Percentiles rank a stretch among this genome's conserved stretches.
Conservation (phyloP, 257 asterid genomes). For the Henckelia pumila region DNA sequence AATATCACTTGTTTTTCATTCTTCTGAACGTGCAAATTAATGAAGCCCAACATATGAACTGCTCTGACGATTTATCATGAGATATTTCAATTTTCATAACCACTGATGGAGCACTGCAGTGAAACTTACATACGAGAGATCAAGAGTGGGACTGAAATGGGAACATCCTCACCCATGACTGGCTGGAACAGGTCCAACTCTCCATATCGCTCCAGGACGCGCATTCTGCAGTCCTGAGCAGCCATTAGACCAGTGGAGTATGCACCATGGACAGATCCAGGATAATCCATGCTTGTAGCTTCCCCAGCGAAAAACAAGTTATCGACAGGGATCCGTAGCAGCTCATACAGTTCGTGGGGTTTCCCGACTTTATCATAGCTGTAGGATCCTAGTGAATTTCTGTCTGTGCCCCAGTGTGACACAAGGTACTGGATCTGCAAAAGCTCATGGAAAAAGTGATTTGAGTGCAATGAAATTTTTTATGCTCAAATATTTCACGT, state of each 20-base stretch:
- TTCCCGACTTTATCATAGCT: conserved; percentile 79
- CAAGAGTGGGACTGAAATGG: conserved; percentile 59
- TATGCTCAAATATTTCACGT: background rate
- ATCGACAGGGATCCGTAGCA: conserved; percentile 77
- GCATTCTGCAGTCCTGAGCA: conserved; percentile 91
- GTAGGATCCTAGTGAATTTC: conserved; percentile 73
- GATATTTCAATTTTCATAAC: conserved; percentile 34
- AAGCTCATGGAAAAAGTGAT: background rate
- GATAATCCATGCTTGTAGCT: conserved; percentile 71
- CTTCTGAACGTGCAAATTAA: background rate
- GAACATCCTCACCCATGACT: conserved; percentile 59
- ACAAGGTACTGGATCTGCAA: conserved; percentile 81
- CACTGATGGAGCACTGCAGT: conserved; percentile 47
- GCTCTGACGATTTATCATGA: conserved; percentile 59
- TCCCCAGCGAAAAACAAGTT: conserved; percentile 91
- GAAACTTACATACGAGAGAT: conserved; percentile 59
- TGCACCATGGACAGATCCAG: conserved; percentile 95
- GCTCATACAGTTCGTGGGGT: conserved; percentile 77
- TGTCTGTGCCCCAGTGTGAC: conserved; percentile 84
- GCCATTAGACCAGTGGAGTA: conserved; percentile 85
- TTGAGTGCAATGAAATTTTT: background rate
- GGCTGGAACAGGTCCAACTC: conserved; percentile 77
- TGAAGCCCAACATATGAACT: conserved; percentile 24
- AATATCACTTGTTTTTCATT: background rate
- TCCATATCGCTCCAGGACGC: conserved; percentile 77